These are phyloP conservation scores for Reutealis trisperma DNA, from an alignment of 345 rosid genomes.

Conservation along the genomic window DNA sequence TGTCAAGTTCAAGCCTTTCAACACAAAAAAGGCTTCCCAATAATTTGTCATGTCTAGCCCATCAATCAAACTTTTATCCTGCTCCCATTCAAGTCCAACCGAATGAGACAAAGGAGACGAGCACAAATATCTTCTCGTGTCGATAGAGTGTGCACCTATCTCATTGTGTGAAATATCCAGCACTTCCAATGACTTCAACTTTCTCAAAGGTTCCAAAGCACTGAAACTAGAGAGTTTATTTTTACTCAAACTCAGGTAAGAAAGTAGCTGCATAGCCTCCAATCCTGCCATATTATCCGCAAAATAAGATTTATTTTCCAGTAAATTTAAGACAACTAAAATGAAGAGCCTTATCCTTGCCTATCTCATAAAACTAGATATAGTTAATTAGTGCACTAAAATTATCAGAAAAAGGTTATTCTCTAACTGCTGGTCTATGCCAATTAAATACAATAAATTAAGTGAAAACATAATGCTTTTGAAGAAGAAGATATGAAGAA, in stretches of 20 bases:
- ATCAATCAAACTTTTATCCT: conserved; percentile 29
- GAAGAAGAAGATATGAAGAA: neutral
- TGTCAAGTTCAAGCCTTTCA: conserved; percentile 60
- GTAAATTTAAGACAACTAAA: neutral
- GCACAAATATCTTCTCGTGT: conserved; percentile 70
- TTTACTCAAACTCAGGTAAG: conserved; percentile 65
- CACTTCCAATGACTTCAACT: conserved; percentile 58
- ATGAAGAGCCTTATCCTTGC: neutral
- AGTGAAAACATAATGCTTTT: neutral
- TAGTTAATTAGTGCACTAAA: neutral
- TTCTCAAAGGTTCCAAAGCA: conserved; percentile 70
- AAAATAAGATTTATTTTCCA: too few relatives aligned
- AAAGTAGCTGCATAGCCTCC: conserved; percentile 82
- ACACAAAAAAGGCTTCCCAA: conserved; percentile 69
- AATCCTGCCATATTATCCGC: conserved; percentile 42
- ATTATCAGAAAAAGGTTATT: neutral
- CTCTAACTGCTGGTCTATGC: neutral
- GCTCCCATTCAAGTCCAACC: conserved; percentile 43
- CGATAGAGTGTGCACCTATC: conserved; percentile 82
- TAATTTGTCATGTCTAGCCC: conserved; percentile 35
- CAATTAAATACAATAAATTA: neutral
- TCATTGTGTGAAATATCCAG: conserved; percentile 79
- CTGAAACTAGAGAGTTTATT: conserved; percentile 70
- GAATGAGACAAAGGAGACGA: conserved; percentile 79
- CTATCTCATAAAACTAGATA: neutral